Conservation (phyloP, 176 grass and related monocot genomes). For the Avena atlantica region DNA sequence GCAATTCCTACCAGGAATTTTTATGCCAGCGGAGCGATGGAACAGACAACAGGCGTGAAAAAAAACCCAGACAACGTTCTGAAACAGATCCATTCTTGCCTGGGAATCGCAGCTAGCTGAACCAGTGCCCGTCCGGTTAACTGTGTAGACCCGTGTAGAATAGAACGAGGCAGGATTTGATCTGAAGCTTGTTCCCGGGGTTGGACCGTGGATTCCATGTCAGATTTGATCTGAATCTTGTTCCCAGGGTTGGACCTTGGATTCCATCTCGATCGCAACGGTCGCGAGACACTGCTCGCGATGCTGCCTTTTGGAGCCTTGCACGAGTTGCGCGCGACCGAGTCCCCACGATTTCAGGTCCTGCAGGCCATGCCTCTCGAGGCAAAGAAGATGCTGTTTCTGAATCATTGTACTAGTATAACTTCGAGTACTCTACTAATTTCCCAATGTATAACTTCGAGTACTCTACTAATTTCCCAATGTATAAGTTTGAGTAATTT, state of each 20-base stretch:
- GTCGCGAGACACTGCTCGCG: constrained; percentile 14
- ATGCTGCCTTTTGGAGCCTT: constrained; percentile 27
- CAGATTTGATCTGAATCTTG: background rate
- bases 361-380: constrained; percentile 1
- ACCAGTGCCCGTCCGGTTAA: background rate
- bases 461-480: too few relatives aligned
- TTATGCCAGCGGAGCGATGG: background rate
- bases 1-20: background rate
- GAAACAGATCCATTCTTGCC: background rate
- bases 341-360: background rate
- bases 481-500: too few relatives aligned
- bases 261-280: constrained; percentile 42
- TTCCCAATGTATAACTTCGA: too few relatives aligned
- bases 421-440: too few relatives aligned
- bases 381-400: constrained; percentile 29
- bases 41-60: background rate
- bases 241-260: constrained; percentile 21
- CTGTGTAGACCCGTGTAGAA: background rate
- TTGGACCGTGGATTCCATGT: constrained; percentile 40
- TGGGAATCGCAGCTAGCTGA: background rate
- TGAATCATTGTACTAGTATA: background rate
- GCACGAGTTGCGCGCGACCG: background rate
- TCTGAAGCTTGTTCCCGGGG: constrained; percentile 16
- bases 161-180: background rate
- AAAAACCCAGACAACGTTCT: background rate